Conservation (phyloP, 176 grass and related monocot species). For the Carex littledalei region DNA sequence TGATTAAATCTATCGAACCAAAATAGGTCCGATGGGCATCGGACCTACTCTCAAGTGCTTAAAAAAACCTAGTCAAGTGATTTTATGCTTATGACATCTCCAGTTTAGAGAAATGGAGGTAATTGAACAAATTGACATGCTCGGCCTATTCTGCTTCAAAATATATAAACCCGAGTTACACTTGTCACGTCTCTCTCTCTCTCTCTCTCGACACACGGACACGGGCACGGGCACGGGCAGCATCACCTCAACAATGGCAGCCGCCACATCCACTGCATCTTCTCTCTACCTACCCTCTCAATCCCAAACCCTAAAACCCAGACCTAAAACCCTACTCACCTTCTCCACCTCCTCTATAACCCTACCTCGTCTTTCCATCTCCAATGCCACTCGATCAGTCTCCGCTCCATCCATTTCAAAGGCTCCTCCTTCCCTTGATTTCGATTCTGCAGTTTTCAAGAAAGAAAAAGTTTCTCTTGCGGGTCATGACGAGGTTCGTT, state of each 20-base stretch:
- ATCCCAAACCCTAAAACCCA: conserved; percentile 42
- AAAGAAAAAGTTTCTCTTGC: conserved; percentile 92
- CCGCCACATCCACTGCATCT: conserved; percentile 28
- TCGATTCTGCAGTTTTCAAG: conserved; percentile 60
- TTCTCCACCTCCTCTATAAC: conserved; percentile 25
- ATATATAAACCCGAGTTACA: not conserved
- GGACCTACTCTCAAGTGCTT: no score
- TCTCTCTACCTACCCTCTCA: conserved; percentile 26
- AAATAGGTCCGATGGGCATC: no score
- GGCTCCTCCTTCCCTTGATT: conserved; percentile 54
- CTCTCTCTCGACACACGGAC: no score
- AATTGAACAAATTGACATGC: not conserved
- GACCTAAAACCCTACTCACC: conserved; percentile 10
- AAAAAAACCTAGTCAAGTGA: no score
- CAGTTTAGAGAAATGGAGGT: not conserved
- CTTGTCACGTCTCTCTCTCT: not conserved
- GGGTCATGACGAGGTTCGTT: conserved; percentile 71
- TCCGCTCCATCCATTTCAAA: conserved; percentile 33
- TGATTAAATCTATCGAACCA: no score
- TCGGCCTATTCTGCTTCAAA: not conserved
- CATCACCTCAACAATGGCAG: conserved; percentile 35
- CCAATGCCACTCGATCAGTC: not conserved
- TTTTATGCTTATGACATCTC: not conserved
- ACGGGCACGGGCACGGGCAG: no score
- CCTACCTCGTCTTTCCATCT: not conserved